Conservation (phyloP, 1,139 yeast species). For the Magnusiomyces tetraspermus region DNA sequence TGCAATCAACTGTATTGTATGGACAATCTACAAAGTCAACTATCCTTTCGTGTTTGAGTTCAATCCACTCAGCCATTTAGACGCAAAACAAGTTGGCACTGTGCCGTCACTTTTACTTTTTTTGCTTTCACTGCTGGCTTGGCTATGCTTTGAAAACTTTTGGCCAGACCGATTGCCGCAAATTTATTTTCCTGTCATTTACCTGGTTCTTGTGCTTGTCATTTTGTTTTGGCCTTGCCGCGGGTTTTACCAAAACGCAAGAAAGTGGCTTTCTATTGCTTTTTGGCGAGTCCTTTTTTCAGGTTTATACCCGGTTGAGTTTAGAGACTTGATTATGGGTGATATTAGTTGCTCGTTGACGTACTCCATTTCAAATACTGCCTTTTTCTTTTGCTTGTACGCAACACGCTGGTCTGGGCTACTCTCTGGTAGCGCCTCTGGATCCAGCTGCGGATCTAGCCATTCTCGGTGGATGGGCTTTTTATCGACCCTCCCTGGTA, state of each 20-base stretch:
- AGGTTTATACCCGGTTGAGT: conserved; percentile 90
- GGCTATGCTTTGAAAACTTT: conserved; percentile 67
- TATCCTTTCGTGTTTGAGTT: conserved; percentile 90
- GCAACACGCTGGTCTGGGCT: conserved; percentile 49
- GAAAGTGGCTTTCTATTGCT: conserved; percentile 69
- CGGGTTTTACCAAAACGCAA: conserved; percentile 43
- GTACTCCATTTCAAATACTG: conserved; percentile 75
- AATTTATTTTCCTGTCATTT: conserved; percentile 74
- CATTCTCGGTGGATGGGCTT: conserved; percentile 72
- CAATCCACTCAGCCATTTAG: conserved; percentile 59
- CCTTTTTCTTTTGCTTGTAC: conserved; percentile 78
- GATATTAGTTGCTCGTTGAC: conserved; percentile 84
- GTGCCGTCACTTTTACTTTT: conserved; percentile 54
- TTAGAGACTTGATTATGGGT: conserved; percentile 86
- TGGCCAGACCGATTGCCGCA: conserved; percentile 57
- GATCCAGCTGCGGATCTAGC: conserved; percentile 64
- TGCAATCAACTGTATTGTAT: conserved; percentile 59
- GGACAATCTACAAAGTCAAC: conserved; percentile 69
- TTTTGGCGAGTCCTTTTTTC: conserved; percentile 64
- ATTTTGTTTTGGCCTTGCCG: conserved; percentile 54
- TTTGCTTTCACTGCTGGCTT: conserved; percentile 49
- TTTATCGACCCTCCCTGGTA: conserved; percentile 70
- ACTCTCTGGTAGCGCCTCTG: conserved; percentile 36
- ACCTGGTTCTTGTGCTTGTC: conserved; percentile 44
- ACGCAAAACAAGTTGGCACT: conserved; percentile 54